phyloP scores from a whole-genome alignment of 805 yeast species.

The Ogataea minuta region DNA sequence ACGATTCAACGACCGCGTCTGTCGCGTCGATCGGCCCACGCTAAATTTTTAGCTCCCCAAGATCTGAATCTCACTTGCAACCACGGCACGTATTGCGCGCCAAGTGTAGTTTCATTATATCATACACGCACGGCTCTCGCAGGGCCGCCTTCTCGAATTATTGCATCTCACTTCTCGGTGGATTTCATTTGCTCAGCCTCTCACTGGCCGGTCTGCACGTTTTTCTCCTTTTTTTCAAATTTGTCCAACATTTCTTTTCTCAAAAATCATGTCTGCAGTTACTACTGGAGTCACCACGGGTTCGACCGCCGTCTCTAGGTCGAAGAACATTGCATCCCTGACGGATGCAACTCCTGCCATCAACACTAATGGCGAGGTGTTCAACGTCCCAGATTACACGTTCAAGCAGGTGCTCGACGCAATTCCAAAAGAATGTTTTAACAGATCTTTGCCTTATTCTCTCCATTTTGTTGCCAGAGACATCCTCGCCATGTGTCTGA shows the following conservation, averaged over 20 bases:
- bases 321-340: conserved; percentile 27
- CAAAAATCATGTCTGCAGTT: conserved; percentile 15
- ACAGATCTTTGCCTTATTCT: conserved; percentile 49
- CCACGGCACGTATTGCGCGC: no score
- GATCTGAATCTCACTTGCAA: not conserved
- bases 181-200: not conserved
- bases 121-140: no score
- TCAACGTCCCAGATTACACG: conserved; percentile 60
- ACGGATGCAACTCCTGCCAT: conserved; percentile 35
- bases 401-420: conserved; percentile 56
- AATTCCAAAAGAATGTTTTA: conserved; percentile 61
- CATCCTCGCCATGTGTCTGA: conserved; percentile 40
- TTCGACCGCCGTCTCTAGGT: conserved; percentile 14
- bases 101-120: no score
- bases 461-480: conserved; percentile 54
- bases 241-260: conserved; percentile 3
- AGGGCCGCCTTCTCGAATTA: no score
- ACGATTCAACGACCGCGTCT: not conserved
- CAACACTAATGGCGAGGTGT: conserved; percentile 52
- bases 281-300: conserved; percentile 14
- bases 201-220: conserved; percentile 7
- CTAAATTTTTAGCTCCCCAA: not conserved
- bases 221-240: conserved; percentile 1
- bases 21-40: conserved; percentile 2
- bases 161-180: not conserved